Evolutionary conservation across 352 stramenopile species (phyloP).

Genomic region (Globisporangium yorkense): DNA sequence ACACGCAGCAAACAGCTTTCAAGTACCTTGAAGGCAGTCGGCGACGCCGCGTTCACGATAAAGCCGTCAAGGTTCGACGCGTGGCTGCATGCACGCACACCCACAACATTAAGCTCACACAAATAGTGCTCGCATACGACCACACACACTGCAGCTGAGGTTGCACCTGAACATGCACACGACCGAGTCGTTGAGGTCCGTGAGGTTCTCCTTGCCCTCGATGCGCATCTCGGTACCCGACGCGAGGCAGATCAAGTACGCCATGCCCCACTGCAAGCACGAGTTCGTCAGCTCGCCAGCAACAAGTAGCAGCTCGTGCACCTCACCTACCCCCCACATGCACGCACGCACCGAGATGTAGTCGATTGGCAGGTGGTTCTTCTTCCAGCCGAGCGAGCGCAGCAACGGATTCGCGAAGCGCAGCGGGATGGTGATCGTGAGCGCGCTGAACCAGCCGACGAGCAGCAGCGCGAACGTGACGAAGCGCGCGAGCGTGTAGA

Average conservation of each 20-base stretch:
- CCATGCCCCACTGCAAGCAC: constrained; percentile 7
- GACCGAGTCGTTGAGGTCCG: constrained; percentile 51
- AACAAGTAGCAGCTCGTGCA: neutral
- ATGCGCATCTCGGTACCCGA: constrained; percentile 39
- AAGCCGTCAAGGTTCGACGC: constrained; percentile 82
- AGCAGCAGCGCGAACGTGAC: constrained; percentile 63
- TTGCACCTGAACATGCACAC: constrained; percentile 80
- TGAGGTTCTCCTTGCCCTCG: constrained; percentile 50
- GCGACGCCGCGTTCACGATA: constrained; percentile 71
- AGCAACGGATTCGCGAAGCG: constrained; percentile 54
- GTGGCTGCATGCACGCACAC: constrained; percentile 27
- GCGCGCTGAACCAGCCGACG: constrained; percentile 67
- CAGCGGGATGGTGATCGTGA: constrained; percentile 60
- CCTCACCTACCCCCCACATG: neutral
- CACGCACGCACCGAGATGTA: constrained; percentile 40
- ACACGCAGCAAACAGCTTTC: neutral
- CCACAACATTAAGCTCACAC: neutral
- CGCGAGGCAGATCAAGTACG: constrained; percentile 44
- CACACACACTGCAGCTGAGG: neutral
- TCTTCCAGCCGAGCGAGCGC: constrained; percentile 45
- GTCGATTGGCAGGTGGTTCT: constrained; percentile 80
- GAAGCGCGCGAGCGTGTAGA: constrained; percentile 64
- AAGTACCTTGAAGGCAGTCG: constrained; percentile 61
- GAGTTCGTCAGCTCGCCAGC: neutral
- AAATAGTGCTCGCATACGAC: neutral